phyloP scores from a whole-genome alignment of 768 basidiomycete species.

The Kwoniella sp. region DNA sequence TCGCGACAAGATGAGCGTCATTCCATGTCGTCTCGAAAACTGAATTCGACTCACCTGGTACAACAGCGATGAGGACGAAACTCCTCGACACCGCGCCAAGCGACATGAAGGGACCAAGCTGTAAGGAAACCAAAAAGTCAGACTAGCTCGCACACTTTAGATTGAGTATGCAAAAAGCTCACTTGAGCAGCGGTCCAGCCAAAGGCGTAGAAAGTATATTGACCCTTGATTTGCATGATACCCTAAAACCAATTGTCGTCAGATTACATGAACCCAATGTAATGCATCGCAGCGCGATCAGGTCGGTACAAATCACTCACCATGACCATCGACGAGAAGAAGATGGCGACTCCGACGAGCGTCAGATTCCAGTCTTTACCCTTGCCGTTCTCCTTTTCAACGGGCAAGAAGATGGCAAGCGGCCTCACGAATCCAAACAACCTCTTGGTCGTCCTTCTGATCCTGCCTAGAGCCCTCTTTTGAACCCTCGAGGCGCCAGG shows the following conservation, averaged over 20 bases:
- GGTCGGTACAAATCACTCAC: no score
- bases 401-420: conserved; percentile 70
- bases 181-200: conserved; percentile 54
- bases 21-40: neutral
- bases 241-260: conserved; percentile 34
- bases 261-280: neutral
- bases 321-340: conserved; percentile 67
- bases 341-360: conserved; percentile 66
- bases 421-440: conserved; percentile 64
- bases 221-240: conserved; percentile 44
- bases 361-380: conserved; percentile 75
- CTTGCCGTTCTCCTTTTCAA: conserved; percentile 53
- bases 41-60: conserved; percentile 44
- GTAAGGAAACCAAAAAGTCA: no score
- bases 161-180: conserved; percentile 27
- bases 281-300: no score
- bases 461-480: conserved; percentile 42
- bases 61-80: conserved; percentile 41
- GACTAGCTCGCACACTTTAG: no score
- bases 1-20: neutral
- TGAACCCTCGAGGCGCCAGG: conserved; percentile 21
- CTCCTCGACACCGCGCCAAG: conserved; percentile 38
- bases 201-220: conserved; percentile 49
- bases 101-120: conserved; percentile 55
- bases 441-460: conserved; percentile 53